Evolutionary conservation across 2,329 filamentous ascomycete species (phyloP).

Genomic region (Pezicula neosporulosa): DNA sequence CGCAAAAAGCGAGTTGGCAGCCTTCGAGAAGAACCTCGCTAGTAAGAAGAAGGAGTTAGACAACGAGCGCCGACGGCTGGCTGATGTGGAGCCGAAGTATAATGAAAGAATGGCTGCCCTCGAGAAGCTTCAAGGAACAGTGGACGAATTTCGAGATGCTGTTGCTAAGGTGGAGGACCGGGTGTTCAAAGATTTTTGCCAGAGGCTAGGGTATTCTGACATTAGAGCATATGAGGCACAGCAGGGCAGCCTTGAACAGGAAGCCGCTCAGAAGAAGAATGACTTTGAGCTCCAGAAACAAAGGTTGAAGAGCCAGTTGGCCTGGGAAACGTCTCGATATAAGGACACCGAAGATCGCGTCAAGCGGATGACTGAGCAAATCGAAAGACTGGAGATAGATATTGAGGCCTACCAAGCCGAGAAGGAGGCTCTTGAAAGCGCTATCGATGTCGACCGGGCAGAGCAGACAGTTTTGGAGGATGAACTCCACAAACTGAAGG

Average conservation of each 20-base stretch:
- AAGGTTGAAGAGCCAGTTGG: slow-evolving; percentile 60
- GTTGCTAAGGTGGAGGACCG: slow-evolving; percentile 84
- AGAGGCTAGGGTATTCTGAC: slow-evolving; percentile 78
- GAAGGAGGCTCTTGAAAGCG: slow-evolving; percentile 70
- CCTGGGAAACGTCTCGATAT: slow-evolving; percentile 51
- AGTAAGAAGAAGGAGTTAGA: slow-evolving; percentile 82
- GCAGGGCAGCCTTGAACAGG: slow-evolving; percentile 88
- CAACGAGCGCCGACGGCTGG: slow-evolving; percentile 68
- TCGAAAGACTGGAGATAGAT: slow-evolving; percentile 63
- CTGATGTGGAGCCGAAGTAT: slow-evolving; percentile 75
- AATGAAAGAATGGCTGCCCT: slow-evolving; percentile 68
- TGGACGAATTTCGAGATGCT: slow-evolving; percentile 54
- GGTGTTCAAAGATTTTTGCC: slow-evolving; percentile 83
- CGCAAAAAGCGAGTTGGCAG: slow-evolving; percentile 71
- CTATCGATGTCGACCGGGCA: slow-evolving; percentile 68
- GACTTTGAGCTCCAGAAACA: slow-evolving; percentile 84
- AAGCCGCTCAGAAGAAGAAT: slow-evolving; percentile 80
- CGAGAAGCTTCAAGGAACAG: slow-evolving; percentile 53
- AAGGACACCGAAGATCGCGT: slow-evolving; percentile 65
- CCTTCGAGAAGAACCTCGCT: slow-evolving; percentile 76
- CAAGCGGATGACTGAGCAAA: slow-evolving; percentile 60
- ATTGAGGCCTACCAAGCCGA: slow-evolving; percentile 68
- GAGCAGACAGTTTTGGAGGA: slow-evolving; percentile 76
- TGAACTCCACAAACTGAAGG: slow-evolving; percentile 64
- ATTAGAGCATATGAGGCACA: slow-evolving; percentile 93